phyloP scores from a whole-genome alignment of 177 flowering plant species.

The Tripterygium wilfordii region DNA sequence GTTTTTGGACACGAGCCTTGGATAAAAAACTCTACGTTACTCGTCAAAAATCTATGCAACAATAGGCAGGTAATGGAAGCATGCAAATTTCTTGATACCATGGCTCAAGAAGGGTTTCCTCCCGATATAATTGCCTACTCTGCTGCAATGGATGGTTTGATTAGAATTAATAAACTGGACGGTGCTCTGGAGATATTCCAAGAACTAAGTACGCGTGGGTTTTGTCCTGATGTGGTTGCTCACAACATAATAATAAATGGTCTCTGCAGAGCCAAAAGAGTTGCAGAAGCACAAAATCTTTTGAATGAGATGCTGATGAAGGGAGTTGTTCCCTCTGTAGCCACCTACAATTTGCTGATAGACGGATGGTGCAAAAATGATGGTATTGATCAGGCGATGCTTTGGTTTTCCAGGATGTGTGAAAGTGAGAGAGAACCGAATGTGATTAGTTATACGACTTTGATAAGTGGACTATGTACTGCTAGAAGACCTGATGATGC shows the following conservation, averaged over 20 bases:
- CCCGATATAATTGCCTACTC: slow-evolving; percentile 72
- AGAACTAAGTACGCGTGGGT: slow-evolving; percentile 43
- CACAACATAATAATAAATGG: slow-evolving; percentile 69
- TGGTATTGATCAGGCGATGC: slow-evolving; percentile 47
- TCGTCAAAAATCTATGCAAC: slow-evolving; percentile 52
- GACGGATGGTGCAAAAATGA: slow-evolving; percentile 76
- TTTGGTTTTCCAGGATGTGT: slow-evolving; percentile 48
- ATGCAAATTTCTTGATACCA: slow-evolving; percentile 47
- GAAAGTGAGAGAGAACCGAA: slow-evolving; percentile 50
- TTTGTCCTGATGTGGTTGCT: slow-evolving; percentile 73
- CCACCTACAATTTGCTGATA: slow-evolving; percentile 68
- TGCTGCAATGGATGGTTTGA: slow-evolving; percentile 57
- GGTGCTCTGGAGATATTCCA: slow-evolving; percentile 51
- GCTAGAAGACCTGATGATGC: slow-evolving; percentile 65
- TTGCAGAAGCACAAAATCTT: slow-evolving; percentile 51
- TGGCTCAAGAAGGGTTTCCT: slow-evolving; percentile 54
- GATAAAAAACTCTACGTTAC: slow-evolving; percentile 63
- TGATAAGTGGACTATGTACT: slow-evolving; percentile 73
- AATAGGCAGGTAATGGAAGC: slow-evolving; percentile 52
- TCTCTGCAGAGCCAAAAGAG: slow-evolving; percentile 53
- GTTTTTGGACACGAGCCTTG: slow-evolving; percentile 68
- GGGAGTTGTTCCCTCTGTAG: slow-evolving; percentile 72
- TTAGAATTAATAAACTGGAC: slow-evolving; percentile 44
- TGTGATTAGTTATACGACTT: slow-evolving; percentile 69
- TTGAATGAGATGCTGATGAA: slow-evolving; percentile 47